phyloP scores from a whole-genome alignment of 805 yeast genomes.

The Barnettozyma wickerhamii region DNA sequence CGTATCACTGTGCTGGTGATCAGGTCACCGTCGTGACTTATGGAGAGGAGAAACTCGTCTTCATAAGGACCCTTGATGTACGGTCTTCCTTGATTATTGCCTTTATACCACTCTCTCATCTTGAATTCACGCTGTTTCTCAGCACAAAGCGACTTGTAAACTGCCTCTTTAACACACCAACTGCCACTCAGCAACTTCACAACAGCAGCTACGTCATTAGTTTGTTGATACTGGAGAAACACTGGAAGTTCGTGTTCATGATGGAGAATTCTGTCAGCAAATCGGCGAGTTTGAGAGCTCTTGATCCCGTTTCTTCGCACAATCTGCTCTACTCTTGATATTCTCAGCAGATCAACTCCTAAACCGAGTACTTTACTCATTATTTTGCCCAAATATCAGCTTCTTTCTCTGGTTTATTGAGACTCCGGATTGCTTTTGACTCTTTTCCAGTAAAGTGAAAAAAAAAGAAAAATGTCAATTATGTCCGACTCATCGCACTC shows the following conservation, averaged over 20 bases:
- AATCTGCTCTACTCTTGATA: slow-evolving; percentile 42
- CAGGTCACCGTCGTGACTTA: slow-evolving; percentile 64
- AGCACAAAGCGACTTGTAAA: slow-evolving; percentile 53
- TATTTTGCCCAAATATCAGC: no score
- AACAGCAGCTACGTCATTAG: slow-evolving; percentile 24
- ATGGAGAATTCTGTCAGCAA: slow-evolving; percentile 49
- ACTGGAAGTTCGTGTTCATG: slow-evolving; percentile 42
- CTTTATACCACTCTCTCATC: slow-evolving; percentile 59
- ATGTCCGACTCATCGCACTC: not conserved
- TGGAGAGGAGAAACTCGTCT: slow-evolving; percentile 48
- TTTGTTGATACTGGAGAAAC: slow-evolving; percentile 22
- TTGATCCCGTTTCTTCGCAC: slow-evolving; percentile 31
- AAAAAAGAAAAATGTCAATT: not conserved
- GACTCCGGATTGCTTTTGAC: no score
- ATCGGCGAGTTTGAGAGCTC: slow-evolving; percentile 29
- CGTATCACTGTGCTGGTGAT: slow-evolving; percentile 55
- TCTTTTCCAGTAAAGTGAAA: no score
- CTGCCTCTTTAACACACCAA: slow-evolving; percentile 78
- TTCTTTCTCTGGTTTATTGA: not conserved
- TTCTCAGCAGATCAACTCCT: slow-evolving; percentile 41
- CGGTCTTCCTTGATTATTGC: slow-evolving; percentile 32
- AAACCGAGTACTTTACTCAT: slow-evolving; percentile 6
- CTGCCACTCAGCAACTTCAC: slow-evolving; percentile 44
- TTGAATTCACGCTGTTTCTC: slow-evolving; percentile 46
- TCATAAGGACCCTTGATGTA: slow-evolving; percentile 23